Conservation (phyloP, 768 basidiomycete genomes). For the Cystobasidium ongulense region DNA sequence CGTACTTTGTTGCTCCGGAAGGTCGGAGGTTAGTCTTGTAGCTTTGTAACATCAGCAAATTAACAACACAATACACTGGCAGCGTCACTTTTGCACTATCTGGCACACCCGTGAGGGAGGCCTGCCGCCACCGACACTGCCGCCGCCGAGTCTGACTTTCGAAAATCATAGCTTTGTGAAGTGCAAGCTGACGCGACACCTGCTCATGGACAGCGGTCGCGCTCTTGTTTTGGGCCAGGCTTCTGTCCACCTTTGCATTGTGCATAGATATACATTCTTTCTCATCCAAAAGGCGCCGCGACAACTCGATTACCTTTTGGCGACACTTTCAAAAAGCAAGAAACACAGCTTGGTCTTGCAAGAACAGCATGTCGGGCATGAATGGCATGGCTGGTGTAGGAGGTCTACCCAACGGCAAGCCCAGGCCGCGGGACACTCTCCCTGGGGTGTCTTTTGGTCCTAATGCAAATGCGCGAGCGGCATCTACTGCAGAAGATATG, state of each 20-base stretch:
- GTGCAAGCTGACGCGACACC: no score
- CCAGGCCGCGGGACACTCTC: background rate
- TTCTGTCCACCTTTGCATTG: no score
- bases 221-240: no score
- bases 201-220: no score
- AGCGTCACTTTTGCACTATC: no score
- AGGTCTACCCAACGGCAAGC: background rate
- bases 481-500: background rate
- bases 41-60: background rate
- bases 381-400: background rate
- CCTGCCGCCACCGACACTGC: no score
- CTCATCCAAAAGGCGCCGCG: no score
- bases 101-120: no score
- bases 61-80: no score
- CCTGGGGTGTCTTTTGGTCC: slow-evolving; percentile 5
- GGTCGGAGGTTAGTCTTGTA: background rate
- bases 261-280: no score
- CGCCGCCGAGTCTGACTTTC: no score
- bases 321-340: background rate
- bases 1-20: background rate
- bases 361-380: background rate
- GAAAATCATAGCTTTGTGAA: no score
- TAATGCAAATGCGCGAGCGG: background rate
- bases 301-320: background rate
- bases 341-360: background rate